Base-by-base conservation (phyloP, 495 filamentous ascomycete genomes). In the Aspergillus ostianus region DNA sequence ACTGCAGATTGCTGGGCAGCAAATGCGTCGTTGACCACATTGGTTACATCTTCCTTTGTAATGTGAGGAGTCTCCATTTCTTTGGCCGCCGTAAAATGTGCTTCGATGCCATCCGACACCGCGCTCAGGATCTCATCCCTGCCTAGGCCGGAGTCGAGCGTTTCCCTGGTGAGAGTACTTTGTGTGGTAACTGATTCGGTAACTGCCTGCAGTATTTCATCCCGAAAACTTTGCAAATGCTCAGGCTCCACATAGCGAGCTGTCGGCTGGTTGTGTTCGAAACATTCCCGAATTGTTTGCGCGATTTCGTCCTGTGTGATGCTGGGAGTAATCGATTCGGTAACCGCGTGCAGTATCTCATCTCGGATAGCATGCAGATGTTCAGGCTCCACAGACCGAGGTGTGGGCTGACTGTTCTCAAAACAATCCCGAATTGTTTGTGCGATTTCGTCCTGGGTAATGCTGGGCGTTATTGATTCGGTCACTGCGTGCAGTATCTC, bases 1-100 rank as follows among this genome's bases (percentile, higher is more conserved):
- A 77, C 51, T 15, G 70, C 71, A 2, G 76, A 74, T n/a, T 79
- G 75, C 62, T 78, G 82, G 56, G 67, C 64, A 26, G 70, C 62
- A 29, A 87, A 78, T 1, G 79, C 83, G 60, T 86, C 84, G 51
- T 79, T 83, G 30, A 87, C 72, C 29, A 79, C 83, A 56, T 81
- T 79, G 19, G 83, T 53, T 19, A 87, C 75, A 60, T 81, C 78
- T 4, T 80, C 74, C 18, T 77, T 72, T 0, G 77, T 74, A 23
- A 84, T 71, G 23, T 73, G 70, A 5, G 72, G 65, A 18, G 72
- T 66, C 20, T 77, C 69, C 49, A 70, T 65, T 15, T 74, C 72
- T 60, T 73, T 78, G 8, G 70, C 64, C 1, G 74, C 64, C 6
- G 69, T 65, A 56, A 78, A 75, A 41, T 79, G 76, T 0, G 77